phyloP scores from a whole-genome alignment of 495 filamentous ascomycete genomes.

The Apiosordaria backusii region DNA sequence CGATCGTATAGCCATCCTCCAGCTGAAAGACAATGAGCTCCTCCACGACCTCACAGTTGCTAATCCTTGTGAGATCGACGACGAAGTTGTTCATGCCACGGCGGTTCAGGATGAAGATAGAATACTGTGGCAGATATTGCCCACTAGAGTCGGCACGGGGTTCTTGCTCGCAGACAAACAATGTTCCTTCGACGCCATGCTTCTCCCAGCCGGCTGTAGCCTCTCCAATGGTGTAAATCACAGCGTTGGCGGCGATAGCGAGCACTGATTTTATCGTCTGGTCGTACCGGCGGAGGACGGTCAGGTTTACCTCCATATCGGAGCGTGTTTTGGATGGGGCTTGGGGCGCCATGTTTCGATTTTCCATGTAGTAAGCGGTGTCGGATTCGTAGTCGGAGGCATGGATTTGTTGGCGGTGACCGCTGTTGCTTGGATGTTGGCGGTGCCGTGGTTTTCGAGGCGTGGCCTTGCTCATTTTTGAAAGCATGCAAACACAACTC shows the following conservation, averaged over 20 bases:
- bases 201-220: slow-evolving; percentile 69
- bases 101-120: slow-evolving; percentile 48
- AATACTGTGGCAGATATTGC: slow-evolving; percentile 29
- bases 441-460: slow-evolving; percentile 37
- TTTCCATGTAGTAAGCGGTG: slow-evolving; percentile 41
- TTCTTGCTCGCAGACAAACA: slow-evolving; percentile 71
- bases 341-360: slow-evolving; percentile 24
- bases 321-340: slow-evolving; percentile 52
- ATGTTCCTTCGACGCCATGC: slow-evolving; percentile 67
- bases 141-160: slow-evolving; percentile 30
- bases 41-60: slow-evolving; percentile 40
- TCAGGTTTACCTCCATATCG: slow-evolving; percentile 78
- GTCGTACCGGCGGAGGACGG: slow-evolving; percentile 71
- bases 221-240: slow-evolving; percentile 71
- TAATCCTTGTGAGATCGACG: slow-evolving; percentile 39
- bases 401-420: slow-evolving; percentile 27
- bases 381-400: slow-evolving; percentile 66
- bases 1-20: slow-evolving; percentile 28
- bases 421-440: slow-evolving; percentile 36
- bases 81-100: slow-evolving; percentile 42
- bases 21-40: slow-evolving; percentile 44
- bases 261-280: slow-evolving; percentile 63
- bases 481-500: not conserved
- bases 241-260: slow-evolving; percentile 71
- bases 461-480: slow-evolving; percentile 30